A percentile compares a stretch with the other conserved stretches of the same genome.
Conservation (phyloP, 176 grass and related monocot genomes). For the Musa troglodytarum region DNA sequence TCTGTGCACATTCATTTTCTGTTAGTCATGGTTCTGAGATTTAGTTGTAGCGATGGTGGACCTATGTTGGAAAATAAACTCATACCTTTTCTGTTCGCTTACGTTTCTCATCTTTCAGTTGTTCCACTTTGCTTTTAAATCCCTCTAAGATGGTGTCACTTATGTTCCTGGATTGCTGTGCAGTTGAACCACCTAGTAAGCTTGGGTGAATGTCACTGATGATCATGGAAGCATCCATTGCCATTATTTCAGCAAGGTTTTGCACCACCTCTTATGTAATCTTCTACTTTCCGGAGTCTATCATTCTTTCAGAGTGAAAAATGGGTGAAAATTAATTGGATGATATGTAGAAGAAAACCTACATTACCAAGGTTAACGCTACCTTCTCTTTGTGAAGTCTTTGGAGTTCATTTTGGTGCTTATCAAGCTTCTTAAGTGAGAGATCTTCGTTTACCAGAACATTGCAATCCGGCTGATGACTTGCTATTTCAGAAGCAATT, state of each 20-base stretch:
- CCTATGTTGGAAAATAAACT: too few relatives aligned
- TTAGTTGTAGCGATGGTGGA: too few relatives aligned
- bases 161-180: constrained; percentile 66
- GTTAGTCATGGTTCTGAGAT: too few relatives aligned
- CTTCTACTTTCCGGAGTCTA: too few relatives aligned
- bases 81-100: constrained; percentile 80
- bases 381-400: too few relatives aligned
- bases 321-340: too few relatives aligned
- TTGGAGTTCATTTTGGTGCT: too few relatives aligned
- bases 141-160: constrained; percentile 72
- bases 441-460: constrained; percentile 70
- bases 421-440: constrained; percentile 6
- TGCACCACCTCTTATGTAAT: constrained; percentile 30
- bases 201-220: constrained; percentile 71
- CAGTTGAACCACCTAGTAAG: constrained; percentile 45
- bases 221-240: constrained; percentile 67
- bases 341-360: too few relatives aligned
- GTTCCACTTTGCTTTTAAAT: constrained; percentile 51
- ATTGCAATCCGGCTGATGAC: constrained; percentile 26
- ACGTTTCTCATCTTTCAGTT: constrained; percentile 78
- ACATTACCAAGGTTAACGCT: too few relatives aligned
- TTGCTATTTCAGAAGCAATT: constrained; percentile 74
- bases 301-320: too few relatives aligned
- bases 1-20: too few relatives aligned
- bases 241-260: constrained; percentile 61